phyloP scores from a whole-genome alignment of 441 rosid species.

The Lepidium campestre region DNA sequence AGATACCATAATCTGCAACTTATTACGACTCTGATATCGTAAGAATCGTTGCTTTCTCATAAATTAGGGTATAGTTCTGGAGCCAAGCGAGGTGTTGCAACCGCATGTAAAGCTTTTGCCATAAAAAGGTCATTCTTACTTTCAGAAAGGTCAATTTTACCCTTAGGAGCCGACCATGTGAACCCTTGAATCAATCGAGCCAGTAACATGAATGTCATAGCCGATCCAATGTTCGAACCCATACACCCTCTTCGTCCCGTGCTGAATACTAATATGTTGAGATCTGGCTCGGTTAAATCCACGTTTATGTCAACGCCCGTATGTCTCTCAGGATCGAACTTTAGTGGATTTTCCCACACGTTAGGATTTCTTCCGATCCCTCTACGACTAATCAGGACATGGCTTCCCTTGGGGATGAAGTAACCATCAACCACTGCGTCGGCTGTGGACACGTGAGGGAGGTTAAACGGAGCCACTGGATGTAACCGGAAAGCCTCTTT shows the following conservation, averaged over 20 bases:
- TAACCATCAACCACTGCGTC: slow-evolving; percentile 32
- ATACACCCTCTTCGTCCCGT: slow-evolving; percentile 35
- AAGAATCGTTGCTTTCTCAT: no score
- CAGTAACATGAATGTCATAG: slow-evolving; percentile 36
- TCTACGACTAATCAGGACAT: slow-evolving; percentile 32
- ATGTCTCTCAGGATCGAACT: slow-evolving; percentile 38
- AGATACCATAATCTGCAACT: no score
- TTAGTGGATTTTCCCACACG: slow-evolving; percentile 35
- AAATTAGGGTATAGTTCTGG: slow-evolving; percentile 1
- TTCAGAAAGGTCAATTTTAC: slow-evolving; percentile 17
- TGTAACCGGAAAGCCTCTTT: slow-evolving; percentile 46
- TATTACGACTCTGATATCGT: no score
- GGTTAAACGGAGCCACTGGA: slow-evolving; percentile 37
- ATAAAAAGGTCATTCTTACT: slow-evolving; percentile 11
- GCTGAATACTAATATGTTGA: slow-evolving; percentile 34
- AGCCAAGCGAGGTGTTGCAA: slow-evolving; percentile 30
- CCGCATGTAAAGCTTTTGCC: slow-evolving; percentile 25
- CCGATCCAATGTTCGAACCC: slow-evolving; percentile 33
- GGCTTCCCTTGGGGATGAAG: slow-evolving; percentile 49
- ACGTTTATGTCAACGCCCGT: background rate
- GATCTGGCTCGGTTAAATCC: slow-evolving; percentile 25
- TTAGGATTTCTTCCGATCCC: slow-evolving; percentile 37
- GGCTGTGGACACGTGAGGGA: slow-evolving; percentile 29
- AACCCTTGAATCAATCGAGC: slow-evolving; percentile 47
- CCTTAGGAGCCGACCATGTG: slow-evolving; percentile 24